These are phyloP conservation scores for Rosa multiflora DNA, from an alignment of 306 rosid species.

Conservation along the genomic window DNA sequence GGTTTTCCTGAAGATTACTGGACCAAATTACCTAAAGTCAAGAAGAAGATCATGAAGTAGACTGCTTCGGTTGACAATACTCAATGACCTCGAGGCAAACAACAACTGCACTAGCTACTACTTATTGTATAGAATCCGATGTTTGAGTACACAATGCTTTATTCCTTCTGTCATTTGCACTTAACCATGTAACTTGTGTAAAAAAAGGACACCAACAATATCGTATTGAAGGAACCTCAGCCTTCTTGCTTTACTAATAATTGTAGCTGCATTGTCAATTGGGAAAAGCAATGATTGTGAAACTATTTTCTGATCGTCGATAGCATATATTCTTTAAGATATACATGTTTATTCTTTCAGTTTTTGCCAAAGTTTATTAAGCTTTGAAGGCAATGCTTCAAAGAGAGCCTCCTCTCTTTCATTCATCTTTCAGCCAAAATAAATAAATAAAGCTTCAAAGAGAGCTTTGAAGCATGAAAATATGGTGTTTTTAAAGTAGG, in stretches of 20 bases:
- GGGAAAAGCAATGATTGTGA: slow-evolving; percentile 9
- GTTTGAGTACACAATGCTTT: slow-evolving; percentile 15
- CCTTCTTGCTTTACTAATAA: not conserved
- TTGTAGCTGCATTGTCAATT: not conserved
- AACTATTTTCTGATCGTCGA: not conserved
- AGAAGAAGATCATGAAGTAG: slow-evolving; percentile 6
- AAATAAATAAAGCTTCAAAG: no score
- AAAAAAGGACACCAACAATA: not conserved
- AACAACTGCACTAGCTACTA: not conserved
- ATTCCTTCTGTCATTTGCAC: slow-evolving; percentile 21
- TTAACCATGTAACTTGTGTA: slow-evolving; percentile 11
- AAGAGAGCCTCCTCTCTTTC: no score
- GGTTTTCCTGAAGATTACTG: not conserved
- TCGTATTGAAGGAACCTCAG: slow-evolving; percentile 13
- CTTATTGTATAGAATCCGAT: not conserved
- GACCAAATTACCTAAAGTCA: not conserved
- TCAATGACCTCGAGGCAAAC: not conserved
- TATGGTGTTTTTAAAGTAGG: not conserved
- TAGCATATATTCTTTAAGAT: slow-evolving; percentile 3
- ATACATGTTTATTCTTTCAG: not conserved
- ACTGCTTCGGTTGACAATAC: slow-evolving; percentile 7
- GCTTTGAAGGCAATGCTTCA: not conserved
- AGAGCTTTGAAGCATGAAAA: not conserved
- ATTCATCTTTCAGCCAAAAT: no score
- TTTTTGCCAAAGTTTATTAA: not conserved